These are phyloP conservation scores for Avena sativa DNA, from an alignment of 176 grass and related monocot species.

Conservation along the genomic window DNA sequence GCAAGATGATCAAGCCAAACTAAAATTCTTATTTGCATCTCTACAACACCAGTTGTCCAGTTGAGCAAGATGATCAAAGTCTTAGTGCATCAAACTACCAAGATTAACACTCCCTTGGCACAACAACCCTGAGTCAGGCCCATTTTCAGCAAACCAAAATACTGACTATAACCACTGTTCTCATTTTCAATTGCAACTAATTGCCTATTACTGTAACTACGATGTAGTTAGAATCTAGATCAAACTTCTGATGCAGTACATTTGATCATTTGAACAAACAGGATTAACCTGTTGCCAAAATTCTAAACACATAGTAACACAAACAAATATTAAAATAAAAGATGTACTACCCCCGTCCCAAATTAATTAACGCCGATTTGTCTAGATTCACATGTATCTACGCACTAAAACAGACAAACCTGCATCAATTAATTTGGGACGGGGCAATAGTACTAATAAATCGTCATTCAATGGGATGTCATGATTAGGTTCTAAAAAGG, in stretches of 20 bases:
- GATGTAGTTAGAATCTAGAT: background rate
- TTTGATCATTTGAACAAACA: conserved; percentile 22
- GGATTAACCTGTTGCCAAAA: background rate
- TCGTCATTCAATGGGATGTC: background rate
- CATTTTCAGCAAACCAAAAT: background rate
- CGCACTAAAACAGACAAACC: too few relatives aligned
- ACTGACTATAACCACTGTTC: conserved; percentile 8
- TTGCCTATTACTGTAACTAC: background rate
- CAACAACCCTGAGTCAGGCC: background rate
- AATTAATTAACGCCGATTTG: too few relatives aligned
- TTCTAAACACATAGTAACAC: conserved; percentile 10
- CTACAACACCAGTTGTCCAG: background rate
- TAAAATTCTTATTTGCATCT: background rate
- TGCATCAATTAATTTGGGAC: too few relatives aligned
- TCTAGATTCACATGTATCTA: too few relatives aligned
- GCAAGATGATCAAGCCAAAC: background rate
- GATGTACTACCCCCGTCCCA: background rate
- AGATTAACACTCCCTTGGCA: background rate
- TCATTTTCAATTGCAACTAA: conserved; percentile 21
- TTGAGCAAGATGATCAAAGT: background rate
- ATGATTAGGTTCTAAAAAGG: background rate
- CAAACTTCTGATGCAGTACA: background rate
- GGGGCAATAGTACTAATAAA: background rate
- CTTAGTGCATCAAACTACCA: background rate
- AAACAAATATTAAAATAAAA: background rate